phyloP scores from a whole-genome alignment of 148 eudicot genomes.

The Amaranthus hypochondriacus region DNA sequence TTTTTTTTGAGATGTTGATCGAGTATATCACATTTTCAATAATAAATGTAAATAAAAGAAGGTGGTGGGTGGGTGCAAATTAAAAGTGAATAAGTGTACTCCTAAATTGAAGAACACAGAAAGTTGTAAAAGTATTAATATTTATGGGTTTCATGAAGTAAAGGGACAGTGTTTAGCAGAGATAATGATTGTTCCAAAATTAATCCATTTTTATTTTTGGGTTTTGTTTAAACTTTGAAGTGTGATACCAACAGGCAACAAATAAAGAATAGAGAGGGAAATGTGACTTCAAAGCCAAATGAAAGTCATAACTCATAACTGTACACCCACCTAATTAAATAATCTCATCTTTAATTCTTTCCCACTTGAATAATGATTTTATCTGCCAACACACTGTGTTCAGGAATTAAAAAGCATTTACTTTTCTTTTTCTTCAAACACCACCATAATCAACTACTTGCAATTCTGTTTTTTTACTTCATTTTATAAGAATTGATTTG shows the following conservation, averaged over 20 bases:
- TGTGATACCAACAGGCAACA: background rate
- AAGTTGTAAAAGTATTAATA: background rate
- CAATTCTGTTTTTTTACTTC: background rate
- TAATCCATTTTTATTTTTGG: background rate
- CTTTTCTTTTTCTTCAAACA: conserved; percentile 13
- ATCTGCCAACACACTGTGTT: conserved; percentile 22
- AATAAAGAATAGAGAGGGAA: conserved; percentile 8
- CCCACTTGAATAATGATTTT: conserved; percentile 29
- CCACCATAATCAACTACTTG: conserved; percentile 20
- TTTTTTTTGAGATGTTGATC: background rate
- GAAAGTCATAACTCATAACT: background rate
- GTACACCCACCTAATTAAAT: conserved; percentile 26
- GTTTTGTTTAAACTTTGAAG: background rate
- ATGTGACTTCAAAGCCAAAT: conserved; percentile 28
- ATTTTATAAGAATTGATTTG: background rate
- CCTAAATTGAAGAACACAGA: conserved; percentile 10
- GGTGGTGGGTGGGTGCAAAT: conserved; percentile 25
- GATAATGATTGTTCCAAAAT: conserved; percentile 31
- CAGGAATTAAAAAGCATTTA: conserved; percentile 18
- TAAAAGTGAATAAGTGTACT: background rate
- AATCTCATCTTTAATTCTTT: background rate
- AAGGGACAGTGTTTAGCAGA: background rate
- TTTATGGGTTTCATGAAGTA: conserved; percentile 2
- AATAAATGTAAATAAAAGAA: background rate
- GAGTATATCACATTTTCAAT: conserved; percentile 1